Conservation (phyloP, 176 grass and related monocot genomes). For the Aegilops umbellulata region DNA sequence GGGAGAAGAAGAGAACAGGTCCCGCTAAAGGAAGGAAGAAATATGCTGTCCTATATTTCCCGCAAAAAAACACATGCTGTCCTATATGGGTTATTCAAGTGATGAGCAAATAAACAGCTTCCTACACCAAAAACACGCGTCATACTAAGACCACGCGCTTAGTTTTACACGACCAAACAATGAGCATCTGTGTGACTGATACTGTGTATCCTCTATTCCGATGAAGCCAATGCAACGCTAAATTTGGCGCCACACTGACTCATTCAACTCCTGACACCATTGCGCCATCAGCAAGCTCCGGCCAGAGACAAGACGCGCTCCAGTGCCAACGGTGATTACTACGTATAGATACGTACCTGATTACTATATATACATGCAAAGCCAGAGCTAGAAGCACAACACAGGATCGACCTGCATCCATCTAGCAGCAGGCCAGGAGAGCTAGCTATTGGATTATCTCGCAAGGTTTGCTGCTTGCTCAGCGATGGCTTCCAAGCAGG, state of each 20-base stretch:
- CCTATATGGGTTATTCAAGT: too few relatives aligned
- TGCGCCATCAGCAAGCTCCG: conserved; percentile 26
- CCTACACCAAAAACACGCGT: too few relatives aligned
- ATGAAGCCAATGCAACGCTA: background rate
- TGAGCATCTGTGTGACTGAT: too few relatives aligned
- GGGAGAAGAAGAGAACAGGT: too few relatives aligned
- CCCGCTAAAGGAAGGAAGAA: too few relatives aligned
- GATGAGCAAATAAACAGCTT: too few relatives aligned
- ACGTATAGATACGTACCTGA: background rate
- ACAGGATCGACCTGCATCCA: background rate
- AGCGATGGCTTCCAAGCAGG: conserved; percentile 44
- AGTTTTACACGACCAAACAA: too few relatives aligned
- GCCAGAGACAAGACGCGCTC: background rate
- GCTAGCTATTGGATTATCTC: background rate
- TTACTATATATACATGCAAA: background rate
- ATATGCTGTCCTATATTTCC: too few relatives aligned
- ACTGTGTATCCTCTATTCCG: background rate
- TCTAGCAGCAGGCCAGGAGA: background rate
- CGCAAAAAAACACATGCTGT: too few relatives aligned
- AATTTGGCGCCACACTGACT: too few relatives aligned
- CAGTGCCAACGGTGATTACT: background rate
- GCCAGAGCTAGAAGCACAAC: background rate
- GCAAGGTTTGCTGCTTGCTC: background rate
- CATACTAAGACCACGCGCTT: too few relatives aligned
- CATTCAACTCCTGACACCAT: background rate